These are phyloP conservation scores for Auriscalpium vulgare DNA, from an alignment of 768 basidiomycete genomes.

Conservation along the genomic window DNA sequence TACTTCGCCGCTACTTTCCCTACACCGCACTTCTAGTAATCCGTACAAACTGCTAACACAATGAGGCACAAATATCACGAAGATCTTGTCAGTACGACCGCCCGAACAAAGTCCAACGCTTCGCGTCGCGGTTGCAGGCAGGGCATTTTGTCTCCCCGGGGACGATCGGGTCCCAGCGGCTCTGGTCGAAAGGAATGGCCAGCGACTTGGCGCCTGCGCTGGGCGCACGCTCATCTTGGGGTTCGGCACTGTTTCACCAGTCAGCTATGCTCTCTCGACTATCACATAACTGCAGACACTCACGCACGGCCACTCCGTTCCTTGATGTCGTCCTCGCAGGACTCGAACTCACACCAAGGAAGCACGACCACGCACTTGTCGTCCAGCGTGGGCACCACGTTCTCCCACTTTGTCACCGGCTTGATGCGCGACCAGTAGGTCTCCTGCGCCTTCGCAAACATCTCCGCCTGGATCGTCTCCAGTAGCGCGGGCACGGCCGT, in stretches of 20 bases:
- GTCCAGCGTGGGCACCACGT: constrained; percentile 88
- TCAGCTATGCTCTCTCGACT: not conserved
- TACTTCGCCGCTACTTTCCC: no score
- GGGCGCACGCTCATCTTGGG: constrained; percentile 89
- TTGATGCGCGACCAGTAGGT: constrained; percentile 65
- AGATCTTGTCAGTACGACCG: constrained; percentile 51
- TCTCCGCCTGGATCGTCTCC: constrained; percentile 80
- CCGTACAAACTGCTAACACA: no score
- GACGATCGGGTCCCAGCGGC: constrained; percentile 70
- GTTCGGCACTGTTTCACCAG: constrained; percentile 52
- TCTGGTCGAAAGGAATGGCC: constrained; percentile 93
- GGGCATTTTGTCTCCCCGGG: constrained; percentile 85
- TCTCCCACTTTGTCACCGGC: constrained; percentile 80
- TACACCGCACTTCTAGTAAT: no score
- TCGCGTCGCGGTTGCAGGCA: constrained; percentile 80
- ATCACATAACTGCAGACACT: constrained; percentile 19
- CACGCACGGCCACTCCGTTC: constrained; percentile 83
- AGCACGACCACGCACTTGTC: constrained; percentile 80
- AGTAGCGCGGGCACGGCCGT: constrained; percentile 56
- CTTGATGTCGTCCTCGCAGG: constrained; percentile 98
- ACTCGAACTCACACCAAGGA: constrained; percentile 93
- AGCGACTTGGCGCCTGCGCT: constrained; percentile 97
- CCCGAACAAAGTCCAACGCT: constrained; percentile 97
- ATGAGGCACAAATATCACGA: no score
- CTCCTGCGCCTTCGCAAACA: constrained; percentile 74